Evolutionary conservation across 345 rosid genomes (phyloP).

Genomic region (Eucalyptus erythrocorys): DNA sequence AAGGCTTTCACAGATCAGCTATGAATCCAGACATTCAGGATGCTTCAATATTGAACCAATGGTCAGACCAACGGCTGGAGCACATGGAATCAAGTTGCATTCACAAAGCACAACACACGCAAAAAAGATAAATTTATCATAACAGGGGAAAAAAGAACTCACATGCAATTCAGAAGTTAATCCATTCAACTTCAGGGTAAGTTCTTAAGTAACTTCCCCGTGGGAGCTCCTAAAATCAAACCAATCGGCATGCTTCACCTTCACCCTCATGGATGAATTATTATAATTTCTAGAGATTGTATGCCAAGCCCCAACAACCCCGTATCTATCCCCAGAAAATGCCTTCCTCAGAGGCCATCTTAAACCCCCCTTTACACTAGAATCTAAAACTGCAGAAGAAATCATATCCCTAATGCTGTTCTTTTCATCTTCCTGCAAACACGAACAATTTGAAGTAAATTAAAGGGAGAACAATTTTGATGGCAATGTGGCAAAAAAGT

Average conservation of each 20-base stretch:
- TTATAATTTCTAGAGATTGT: constrained; percentile 17
- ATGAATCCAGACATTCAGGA: not conserved
- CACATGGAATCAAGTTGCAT: not conserved
- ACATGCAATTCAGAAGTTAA: constrained; percentile 20
- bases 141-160: not conserved
- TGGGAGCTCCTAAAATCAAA: constrained; percentile 26
- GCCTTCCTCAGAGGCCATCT: constrained; percentile 49
- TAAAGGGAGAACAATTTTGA: not conserved
- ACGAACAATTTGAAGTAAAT: not conserved
- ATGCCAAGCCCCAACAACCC: constrained; percentile 35
- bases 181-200: constrained; percentile 32
- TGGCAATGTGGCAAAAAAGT: not conserved
- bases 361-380: constrained; percentile 54
- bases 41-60: not conserved
- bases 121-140: not conserved
- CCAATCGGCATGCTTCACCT: constrained; percentile 44
- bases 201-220: constrained; percentile 27
- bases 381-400: constrained; percentile 40
- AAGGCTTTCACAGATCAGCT: not conserved
- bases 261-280: constrained; percentile 27
- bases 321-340: constrained; percentile 26
- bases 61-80: not conserved
- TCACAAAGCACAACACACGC: not conserved
- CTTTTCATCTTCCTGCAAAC: constrained; percentile 45
- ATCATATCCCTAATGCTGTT: constrained; percentile 29